phyloP scores from a whole-genome alignment of 371 early-diverging fungal species.

The Dichotomocladium elegans region DNA sequence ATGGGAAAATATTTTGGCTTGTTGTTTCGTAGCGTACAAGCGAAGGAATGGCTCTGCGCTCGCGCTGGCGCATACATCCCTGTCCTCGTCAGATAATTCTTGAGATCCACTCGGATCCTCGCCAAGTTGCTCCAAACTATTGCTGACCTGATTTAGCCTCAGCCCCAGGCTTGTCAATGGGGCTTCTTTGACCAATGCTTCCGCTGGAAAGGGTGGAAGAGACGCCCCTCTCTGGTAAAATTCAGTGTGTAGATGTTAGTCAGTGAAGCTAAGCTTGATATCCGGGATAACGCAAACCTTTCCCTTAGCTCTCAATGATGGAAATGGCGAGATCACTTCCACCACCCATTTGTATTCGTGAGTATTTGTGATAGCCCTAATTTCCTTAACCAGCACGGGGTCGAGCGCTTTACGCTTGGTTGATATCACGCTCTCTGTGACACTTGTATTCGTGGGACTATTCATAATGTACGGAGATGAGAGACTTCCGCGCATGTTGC shows the following conservation, averaged over 20 bases:
- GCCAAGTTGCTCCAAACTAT: not conserved
- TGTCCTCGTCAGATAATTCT: slow-evolving; percentile 5
- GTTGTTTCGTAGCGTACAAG: slow-evolving; percentile 16
- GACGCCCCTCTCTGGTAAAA: not conserved
- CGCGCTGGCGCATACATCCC: slow-evolving; percentile 9
- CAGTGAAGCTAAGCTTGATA: not conserved
- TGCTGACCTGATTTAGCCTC: not conserved
- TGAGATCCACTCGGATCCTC: not conserved
- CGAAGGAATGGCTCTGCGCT: slow-evolving; percentile 11
- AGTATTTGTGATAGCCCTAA: slow-evolving; percentile 3
- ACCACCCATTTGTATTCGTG: slow-evolving; percentile 19
- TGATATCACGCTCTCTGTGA: not conserved
- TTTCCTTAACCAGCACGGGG: slow-evolving; percentile 16
- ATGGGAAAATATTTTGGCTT: slow-evolving; percentile 18
- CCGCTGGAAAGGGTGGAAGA: not conserved
- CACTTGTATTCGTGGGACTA: not conserved
- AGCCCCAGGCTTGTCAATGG: not conserved
- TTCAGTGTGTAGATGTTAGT: not conserved
- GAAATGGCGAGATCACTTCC: slow-evolving; percentile 7
- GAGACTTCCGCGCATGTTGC: not conserved
- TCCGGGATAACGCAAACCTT: not conserved
- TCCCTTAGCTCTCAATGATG: not conserved
- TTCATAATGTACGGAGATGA: not conserved
- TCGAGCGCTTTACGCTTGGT: not conserved
- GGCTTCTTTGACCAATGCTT: not conserved